Conservation (phyloP, 768 basidiomycete genomes). For the Brasilioporus rufonigricans region DNA sequence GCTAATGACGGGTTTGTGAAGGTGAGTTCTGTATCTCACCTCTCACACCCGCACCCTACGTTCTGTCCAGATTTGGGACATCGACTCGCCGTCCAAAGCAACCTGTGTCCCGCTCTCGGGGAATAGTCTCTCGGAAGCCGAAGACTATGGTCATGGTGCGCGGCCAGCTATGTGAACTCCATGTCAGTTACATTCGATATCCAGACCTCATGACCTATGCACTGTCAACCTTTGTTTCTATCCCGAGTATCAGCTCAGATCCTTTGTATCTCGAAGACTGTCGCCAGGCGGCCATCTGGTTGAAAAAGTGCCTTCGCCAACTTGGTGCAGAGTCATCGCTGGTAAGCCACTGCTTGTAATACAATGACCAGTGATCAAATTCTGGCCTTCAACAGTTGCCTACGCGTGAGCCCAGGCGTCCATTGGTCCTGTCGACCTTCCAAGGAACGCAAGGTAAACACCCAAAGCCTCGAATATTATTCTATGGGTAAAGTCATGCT, state of each 20-base stretch:
- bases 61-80: slow-evolving; percentile 51
- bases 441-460: slow-evolving; percentile 59
- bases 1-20: slow-evolving; percentile 86
- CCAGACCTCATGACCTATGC: slow-evolving; percentile 75
- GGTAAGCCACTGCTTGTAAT: slow-evolving; percentile 38
- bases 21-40: slow-evolving; percentile 37
- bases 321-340: slow-evolving; percentile 82
- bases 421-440: slow-evolving; percentile 89
- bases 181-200: slow-evolving; percentile 1
- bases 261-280: slow-evolving; percentile 78
- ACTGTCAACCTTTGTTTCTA: slow-evolving; percentile 80
- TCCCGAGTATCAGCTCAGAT: slow-evolving; percentile 79
- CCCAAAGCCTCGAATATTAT: slow-evolving; percentile 72
- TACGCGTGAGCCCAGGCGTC: slow-evolving; percentile 74
- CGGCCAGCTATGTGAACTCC: neutral
- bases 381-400: slow-evolving; percentile 52
- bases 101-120: neutral
- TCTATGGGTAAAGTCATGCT: slow-evolving; percentile 68
- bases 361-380: neutral
- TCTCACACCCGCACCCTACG: neutral
- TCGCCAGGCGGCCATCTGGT: slow-evolving; percentile 89
- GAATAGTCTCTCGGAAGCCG: slow-evolving; percentile 3
- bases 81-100: slow-evolving; percentile 28
- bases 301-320: slow-evolving; percentile 84
- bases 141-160: slow-evolving; percentile 24